phyloP scores from a whole-genome alignment of 2,329 filamentous ascomycete genomes.

The Colletotrichum euphorbiae region DNA sequence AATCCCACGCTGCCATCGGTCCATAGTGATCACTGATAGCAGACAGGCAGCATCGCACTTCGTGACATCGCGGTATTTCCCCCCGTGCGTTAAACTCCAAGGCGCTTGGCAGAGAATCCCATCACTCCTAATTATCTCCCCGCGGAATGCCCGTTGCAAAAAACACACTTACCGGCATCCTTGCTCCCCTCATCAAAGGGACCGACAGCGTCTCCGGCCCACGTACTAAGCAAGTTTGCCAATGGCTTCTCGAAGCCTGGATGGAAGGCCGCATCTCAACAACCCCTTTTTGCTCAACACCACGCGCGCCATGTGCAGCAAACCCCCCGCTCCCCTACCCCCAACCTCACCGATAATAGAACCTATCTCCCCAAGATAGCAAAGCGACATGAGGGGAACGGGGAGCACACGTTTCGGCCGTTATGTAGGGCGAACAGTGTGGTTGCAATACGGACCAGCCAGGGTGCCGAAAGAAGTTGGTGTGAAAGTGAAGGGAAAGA shows the following conservation, averaged over 20 bases:
- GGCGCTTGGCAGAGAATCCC: no score
- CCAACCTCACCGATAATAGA: conserved; percentile 6
- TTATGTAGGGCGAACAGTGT: neutral
- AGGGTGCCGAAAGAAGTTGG: conserved; percentile 23
- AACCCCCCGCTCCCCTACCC: neutral
- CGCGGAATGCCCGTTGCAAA: neutral
- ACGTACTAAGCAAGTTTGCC: no score
- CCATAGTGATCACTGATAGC: no score
- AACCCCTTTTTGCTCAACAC: neutral
- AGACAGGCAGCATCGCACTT: no score
- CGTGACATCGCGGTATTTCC: no score
- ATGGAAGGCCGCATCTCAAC: conserved; percentile 4
- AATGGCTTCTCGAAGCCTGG: conserved; percentile 10
- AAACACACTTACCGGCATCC: neutral
- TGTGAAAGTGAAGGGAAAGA: neutral
- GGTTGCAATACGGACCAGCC: conserved; percentile 16
- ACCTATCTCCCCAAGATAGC: neutral
- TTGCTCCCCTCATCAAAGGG: neutral
- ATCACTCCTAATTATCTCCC: neutral
- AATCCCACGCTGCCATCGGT: neutral
- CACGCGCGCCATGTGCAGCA: neutral
- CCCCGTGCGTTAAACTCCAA: no score
- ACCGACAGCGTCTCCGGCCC: neutral
- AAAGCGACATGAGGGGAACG: neutral
- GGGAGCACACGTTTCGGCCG: conserved; percentile 7